Conservation (phyloP, 345 rosid species). For the Hypericum androsaemum region DNA sequence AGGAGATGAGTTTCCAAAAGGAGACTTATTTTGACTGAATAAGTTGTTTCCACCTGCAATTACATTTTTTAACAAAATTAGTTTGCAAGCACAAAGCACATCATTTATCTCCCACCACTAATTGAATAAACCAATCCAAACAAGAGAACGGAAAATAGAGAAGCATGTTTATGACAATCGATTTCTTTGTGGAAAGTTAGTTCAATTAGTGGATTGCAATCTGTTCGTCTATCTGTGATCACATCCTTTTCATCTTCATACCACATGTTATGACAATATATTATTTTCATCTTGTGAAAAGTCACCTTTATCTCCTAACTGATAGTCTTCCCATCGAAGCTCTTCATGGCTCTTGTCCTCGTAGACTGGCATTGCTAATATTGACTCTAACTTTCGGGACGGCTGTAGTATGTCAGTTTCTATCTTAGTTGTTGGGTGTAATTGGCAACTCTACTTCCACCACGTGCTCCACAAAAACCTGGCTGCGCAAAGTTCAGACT, state of each 20-base stretch:
- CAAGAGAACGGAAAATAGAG: no score
- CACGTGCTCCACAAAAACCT: slow-evolving; percentile 60
- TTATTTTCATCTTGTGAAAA: no score
- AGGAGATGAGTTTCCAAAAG: slow-evolving; percentile 22
- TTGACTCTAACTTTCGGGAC: slow-evolving; percentile 61
- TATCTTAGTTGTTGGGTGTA: slow-evolving; percentile 56
- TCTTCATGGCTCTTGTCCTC: slow-evolving; percentile 79
- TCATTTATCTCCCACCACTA: slow-evolving; percentile 40
- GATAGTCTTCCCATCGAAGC: slow-evolving; percentile 94
- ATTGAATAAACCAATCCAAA: slow-evolving; percentile 40
- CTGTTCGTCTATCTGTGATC: slow-evolving; percentile 45
- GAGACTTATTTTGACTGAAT: slow-evolving; percentile 39
- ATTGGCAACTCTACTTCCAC: slow-evolving; percentile 71
- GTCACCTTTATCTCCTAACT: slow-evolving; percentile 90
- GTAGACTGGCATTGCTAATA: slow-evolving; percentile 75
- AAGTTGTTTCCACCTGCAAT: slow-evolving; percentile 71
- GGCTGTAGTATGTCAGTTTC: slow-evolving; percentile 52
- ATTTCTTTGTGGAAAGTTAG: no score
- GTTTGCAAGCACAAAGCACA: not conserved
- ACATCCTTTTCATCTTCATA: slow-evolving; percentile 71
- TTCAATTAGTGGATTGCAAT: no score
- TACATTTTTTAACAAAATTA: slow-evolving; percentile 4
- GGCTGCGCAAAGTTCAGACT: slow-evolving; percentile 56
- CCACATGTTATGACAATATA: slow-evolving; percentile 61
- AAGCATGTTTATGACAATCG: no score